Evolutionary conservation across 2,329 filamentous ascomycete genomes (phyloP), one percentile per base, ranked within the genome.

Genomic region (Monosporascus sp.): DNA sequence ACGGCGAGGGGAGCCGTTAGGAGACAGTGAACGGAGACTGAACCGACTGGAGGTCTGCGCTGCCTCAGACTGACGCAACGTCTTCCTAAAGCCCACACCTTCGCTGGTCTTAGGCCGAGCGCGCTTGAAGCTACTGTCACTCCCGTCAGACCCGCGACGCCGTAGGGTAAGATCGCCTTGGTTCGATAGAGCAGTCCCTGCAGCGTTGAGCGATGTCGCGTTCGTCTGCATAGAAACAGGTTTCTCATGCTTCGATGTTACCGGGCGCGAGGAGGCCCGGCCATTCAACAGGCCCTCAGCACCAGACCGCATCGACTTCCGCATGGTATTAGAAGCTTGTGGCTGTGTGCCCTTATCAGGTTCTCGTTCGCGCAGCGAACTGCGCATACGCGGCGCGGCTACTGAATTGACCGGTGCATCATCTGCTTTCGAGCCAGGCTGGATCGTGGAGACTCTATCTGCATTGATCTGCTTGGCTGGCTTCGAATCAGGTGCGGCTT

Each of bases 121-220:
- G 27, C 89, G 85, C 64, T 82, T 87, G 73, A 96, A 96, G 66
- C 90, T 96, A 70, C 89, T 96, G 45, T 89, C 85, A 62, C 87
- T 90, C 27, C 81, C 85, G 59, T 84, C 83, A 0, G 85, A 88
- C 18, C 73, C 76, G 9, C 74, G 79, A 2, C 85, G 79, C 53
- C 74, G 72, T 8, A 83, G 68, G 5, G 63, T 60, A 14, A 75
- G 63, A 44, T 58, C 57, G 14, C 39, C 35, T 22, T 53, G 51
- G 15, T 46, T 56, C 9, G 52, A 51, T 20, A 52, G 15, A n/a
- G 53, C 51, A 37, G 47, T 59, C 31, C 25, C 48, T 17, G 58
- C 31, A 45, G 48, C 37, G 41, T 53, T 48, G 20, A 49, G 44
- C 27, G 50, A 38, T 7, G 38, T 44, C 41, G 52, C 22, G 17